Evolutionary conservation across 2,329 filamentous ascomycete genomes (phyloP), one percentile per base, ranked within the genome.

Genomic region (Botrytis paeoniae): DNA sequence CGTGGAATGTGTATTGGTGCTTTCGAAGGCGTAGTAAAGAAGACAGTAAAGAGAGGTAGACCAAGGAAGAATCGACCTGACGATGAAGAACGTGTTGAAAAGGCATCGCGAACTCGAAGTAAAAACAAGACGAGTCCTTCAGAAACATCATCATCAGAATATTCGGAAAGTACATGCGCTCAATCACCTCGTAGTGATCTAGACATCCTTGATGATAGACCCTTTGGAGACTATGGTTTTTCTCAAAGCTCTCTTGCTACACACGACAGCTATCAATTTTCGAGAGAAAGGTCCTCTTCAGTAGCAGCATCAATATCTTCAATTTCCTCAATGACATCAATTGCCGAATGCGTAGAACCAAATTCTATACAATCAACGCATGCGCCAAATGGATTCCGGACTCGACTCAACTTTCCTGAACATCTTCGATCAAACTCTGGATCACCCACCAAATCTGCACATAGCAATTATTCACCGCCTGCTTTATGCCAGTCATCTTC

Each of bases 1-100:
- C 91, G 96, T 59, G 96, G 95, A 71, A 97, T 98, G 93, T 99
- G 96, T 82, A 92, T 96, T 73, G 96, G 96, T 72, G 95, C 94
- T 8, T 97, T 98, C 78, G 94, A 97, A 76, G 95, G 95, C 57
- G 86, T 89, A 68, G 87, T 91, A 41, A 88, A 89, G 80, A 90
- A 91, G 81, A 86, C 88, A 48, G 87, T 87, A 54, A 92, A 92
- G 82, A 89, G 91, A 74, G 89, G 89, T 14, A 84, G 89, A 29
- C 89, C 89, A 9, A 86, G 88, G 75, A 91, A 91, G 84, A 84
- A 86, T 76, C 82, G 89, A 10, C 88, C 88, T 0, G 87, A 89
- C 59, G 75, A 79, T 39, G 80, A 81, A 72, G 78, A 87, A 68
- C 85, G 89, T 14, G 81, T 86, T 70, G 86, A 89, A 3, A 91